Base-by-base conservation (phyloP, 129 eudicot genomes). In the Chrysanthemum lavandulifolium region DNA sequence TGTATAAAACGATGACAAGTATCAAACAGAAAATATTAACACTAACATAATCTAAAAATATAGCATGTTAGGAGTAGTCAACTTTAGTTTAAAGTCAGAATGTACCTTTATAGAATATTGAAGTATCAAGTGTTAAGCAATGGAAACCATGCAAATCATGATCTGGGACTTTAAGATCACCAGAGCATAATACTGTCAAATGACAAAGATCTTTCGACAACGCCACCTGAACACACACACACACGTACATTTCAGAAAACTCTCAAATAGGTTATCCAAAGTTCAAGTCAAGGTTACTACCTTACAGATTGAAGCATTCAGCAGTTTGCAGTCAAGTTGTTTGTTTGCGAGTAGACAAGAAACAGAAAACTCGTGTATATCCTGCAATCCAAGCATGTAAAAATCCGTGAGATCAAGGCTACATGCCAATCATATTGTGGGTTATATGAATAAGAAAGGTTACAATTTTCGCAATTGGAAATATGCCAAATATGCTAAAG, bases 401-500 rank as follows among this genome's bases (percentile, higher is more conserved):
- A 45, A 50, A 23, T 53, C 55, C 54, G n/a, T 13, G 13, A 52
- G 21, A 31, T 52, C 55, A 64, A 21, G 57, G 48, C 66, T 65
- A 74, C 53, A 13, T 36, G 4, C 45, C 36, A 4, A 57, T 76
- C 19, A 0, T 61, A 21, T 31, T 50, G 61, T 33, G 10, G 19
- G 69, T 13, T 33, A 50, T 4, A 14, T 36, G 73, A 76, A 21
- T 6, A 73, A 15, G 6, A 63, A 51, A 74, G 85, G 91, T 94
- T 86, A 94, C 99, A 77, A 86, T 77, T 86, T 79, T 90, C 70
- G 89, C 99, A 15, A 90, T 86, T 12, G 97, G 97, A 73, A 94
- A 90, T 77, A 94, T 86, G 82, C 99, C 99, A 78, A 94, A 94
- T 82, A 94, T 90, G 75, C 84, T 86, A 74, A 94, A 90, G 83